A percentile compares a stretch with the other conserved stretches of the same genome.
Evolutionary conservation across 2,329 filamentous ascomycete genomes (phyloP).

Genomic region (Exophiala xenobiotica): DNA sequence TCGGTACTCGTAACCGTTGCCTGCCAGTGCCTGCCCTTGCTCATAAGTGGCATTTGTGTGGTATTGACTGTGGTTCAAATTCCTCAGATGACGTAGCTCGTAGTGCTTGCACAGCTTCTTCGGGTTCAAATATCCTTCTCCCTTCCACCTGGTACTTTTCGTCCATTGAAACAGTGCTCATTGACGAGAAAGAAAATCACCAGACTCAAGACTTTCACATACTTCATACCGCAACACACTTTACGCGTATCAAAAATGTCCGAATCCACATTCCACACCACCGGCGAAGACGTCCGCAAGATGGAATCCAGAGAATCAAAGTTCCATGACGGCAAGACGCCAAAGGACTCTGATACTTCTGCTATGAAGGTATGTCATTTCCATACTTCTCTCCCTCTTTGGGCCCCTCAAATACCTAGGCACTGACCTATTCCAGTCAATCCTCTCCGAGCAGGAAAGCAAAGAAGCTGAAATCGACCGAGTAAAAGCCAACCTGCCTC

Average conservation of each 20-base stretch:
- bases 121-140: too few relatives aligned
- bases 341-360: constrained; percentile 47
- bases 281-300: constrained; percentile 51
- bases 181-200: too few relatives aligned
- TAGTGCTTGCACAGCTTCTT: too few relatives aligned
- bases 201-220: neutral
- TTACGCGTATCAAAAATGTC: constrained; percentile 18
- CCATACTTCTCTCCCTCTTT: neutral
- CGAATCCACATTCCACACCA: constrained; percentile 48
- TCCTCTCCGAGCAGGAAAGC: constrained; percentile 43
- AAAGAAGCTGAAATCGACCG: constrained; percentile 67
- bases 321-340: constrained; percentile 42
- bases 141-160: too few relatives aligned
- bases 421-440: constrained; percentile 19
- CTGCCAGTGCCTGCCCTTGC: neutral
- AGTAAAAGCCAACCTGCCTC: constrained; percentile 69
- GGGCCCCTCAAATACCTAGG: constrained; percentile 8
- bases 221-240: neutral
- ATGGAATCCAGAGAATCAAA: constrained; percentile 44
- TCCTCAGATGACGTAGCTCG: constrained; percentile 3
- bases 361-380: constrained; percentile 45
- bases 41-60: neutral
- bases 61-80: neutral
- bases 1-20: neutral
- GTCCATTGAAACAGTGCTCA: too few relatives aligned